Conservation (phyloP, 768 basidiomycete genomes). For the Punctularia strigosozonata region DNA sequence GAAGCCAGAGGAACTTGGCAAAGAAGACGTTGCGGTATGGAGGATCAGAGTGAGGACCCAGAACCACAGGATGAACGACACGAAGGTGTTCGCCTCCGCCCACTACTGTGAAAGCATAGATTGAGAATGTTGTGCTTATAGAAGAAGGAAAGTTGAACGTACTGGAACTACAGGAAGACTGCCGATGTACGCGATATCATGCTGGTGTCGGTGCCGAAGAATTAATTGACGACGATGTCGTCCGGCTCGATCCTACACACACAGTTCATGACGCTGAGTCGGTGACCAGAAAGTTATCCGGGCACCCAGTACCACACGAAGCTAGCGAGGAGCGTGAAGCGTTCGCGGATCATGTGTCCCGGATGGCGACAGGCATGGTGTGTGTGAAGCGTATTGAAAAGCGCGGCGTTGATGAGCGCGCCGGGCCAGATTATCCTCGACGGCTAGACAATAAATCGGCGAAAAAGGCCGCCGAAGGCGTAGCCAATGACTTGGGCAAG, state of each 20-base stretch:
- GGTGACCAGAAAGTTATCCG: conserved; percentile 78
- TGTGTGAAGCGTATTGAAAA: conserved; percentile 82
- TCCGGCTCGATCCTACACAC: conserved; percentile 84
- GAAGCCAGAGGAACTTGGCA: conserved; percentile 50
- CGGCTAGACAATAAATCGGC: conserved; percentile 77
- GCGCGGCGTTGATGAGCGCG: conserved; percentile 71
- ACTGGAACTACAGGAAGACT: conserved; percentile 77
- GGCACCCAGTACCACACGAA: conserved; percentile 75
- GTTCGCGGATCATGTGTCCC: conserved; percentile 66
- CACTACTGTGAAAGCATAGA: conserved; percentile 49
- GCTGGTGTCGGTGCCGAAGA: conserved; percentile 64
- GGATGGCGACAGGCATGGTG: conserved; percentile 52
- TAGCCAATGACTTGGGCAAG: conserved; percentile 58
- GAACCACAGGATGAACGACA: conserved; percentile 51
- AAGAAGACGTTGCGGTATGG: conserved; percentile 67
- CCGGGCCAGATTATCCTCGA: conserved; percentile 88
- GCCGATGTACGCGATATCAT: conserved; percentile 66
- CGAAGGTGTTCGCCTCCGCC: conserved; percentile 65
- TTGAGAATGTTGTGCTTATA: conserved; percentile 1
- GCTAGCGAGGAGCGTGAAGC: conserved; percentile 43
- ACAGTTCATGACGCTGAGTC: conserved; percentile 80
- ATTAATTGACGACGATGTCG: conserved; percentile 54
- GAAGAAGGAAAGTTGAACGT: conserved; percentile 17
- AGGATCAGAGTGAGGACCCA: conserved; percentile 68
- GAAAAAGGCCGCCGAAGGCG: conserved; percentile 58